Conservation (phyloP, 768 basidiomycete species). For the Austroboletus eburneus region DNA sequence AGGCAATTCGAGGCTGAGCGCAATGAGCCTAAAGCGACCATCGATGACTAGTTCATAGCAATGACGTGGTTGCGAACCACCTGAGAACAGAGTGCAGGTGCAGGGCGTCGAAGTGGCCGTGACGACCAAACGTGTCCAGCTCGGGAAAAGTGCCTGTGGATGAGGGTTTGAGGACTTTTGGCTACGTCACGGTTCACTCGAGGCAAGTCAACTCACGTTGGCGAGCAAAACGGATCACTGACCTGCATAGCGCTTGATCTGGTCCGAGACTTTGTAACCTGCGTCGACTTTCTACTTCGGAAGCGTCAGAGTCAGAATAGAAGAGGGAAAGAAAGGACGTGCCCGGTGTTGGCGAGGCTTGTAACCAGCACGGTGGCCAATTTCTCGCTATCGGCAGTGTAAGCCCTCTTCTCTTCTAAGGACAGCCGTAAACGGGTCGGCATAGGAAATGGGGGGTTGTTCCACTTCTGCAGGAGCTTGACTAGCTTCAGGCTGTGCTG, state of each 20-base stretch:
- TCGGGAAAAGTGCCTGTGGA: constrained; percentile 48
- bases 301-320: neutral
- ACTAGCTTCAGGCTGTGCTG: too few species aligned
- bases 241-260: constrained; percentile 61
- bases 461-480: too few species aligned
- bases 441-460: too few species aligned
- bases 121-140: constrained; percentile 45
- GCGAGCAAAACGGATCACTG: constrained; percentile 12
- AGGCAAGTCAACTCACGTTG: neutral
- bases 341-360: constrained; percentile 49
- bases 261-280: constrained; percentile 49
- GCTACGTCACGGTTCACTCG: constrained; percentile 46
- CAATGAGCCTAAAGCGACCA: constrained; percentile 38
- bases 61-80: constrained; percentile 17
- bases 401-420: constrained; percentile 39
- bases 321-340: constrained; percentile 1
- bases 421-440: constrained; percentile 42
- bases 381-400: constrained; percentile 36
- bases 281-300: constrained; percentile 48
- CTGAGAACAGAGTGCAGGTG: constrained; percentile 45
- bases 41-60: neutral
- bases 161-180: constrained; percentile 44
- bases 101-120: constrained; percentile 49
- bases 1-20: constrained; percentile 48
- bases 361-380: constrained; percentile 47